Base-by-base conservation (phyloP, 345 rosid species). In the Bretschneidera sinensis region DNA sequence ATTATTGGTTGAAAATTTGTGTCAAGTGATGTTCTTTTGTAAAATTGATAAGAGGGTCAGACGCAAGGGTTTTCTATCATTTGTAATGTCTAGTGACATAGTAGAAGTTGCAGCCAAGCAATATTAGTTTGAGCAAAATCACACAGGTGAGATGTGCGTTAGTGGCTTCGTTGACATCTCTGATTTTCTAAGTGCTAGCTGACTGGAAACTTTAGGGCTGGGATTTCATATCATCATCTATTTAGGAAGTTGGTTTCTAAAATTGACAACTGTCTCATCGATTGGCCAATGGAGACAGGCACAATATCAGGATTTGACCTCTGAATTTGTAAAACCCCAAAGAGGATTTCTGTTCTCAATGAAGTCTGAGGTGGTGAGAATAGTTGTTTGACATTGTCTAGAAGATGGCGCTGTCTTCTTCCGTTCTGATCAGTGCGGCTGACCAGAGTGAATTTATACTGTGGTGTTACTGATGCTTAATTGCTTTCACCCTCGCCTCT, bases 1-100 rank as follows among this genome's bases (percentile, higher is more conserved):
- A 54, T 25, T 20, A 19, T 48, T 63, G 54, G 53, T 63, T 47
- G 51, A 47, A 24, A 54, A 25, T 3, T 7, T 39, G 16, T 39
- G 45, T 39, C 15, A 39, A 39, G 2, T 39, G 16, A 39, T 39
- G 6, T 39, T 39, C 10, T 5, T 11, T 13, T 39, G 4, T 1
- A 39, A 11, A 39, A 39, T 39, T 39, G 11, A 39, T 39, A 39
- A 39, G 45, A 39, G 11, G 45, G 45, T 14, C 15, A 5, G 15
- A 39, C 11, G 4, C 45, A 39, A 39, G 4, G 45, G 1, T 9
- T 39, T 14, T n/a, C n/a, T n/a, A n/a, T n/a, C n/a, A n/a, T n/a
- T 39, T 39, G 45, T 28, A 28, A 39, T n/a, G n/a, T n/a, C n/a
- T n/a, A n/a, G n/a, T n/a, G 15, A 39, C 10, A 11, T 39, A 28